Conservation (phyloP, 108 stramenopile genomes). For the Epipyxis sp. region DNA sequence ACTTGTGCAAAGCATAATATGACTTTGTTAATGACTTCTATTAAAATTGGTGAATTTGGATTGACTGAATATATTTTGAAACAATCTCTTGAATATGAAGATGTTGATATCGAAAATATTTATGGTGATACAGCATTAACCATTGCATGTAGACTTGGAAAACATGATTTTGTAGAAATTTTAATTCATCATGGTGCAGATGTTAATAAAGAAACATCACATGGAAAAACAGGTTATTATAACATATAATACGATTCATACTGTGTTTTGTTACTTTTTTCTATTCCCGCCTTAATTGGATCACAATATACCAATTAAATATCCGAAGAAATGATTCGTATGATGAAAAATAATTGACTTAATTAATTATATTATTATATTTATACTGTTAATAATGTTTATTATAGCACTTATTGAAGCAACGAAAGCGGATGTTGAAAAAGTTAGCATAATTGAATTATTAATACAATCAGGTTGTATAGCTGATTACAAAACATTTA, state of each 20-base stretch:
- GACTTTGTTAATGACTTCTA: slow-evolving; percentile 1
- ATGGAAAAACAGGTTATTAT: neutral
- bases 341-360: too few species aligned
- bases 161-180: slow-evolving; percentile 12
- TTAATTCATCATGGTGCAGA: slow-evolving; percentile 25
- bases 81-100: neutral
- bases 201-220: slow-evolving; percentile 25
- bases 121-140: slow-evolving; percentile 30
- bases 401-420: slow-evolving; percentile 26
- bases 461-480: neutral
- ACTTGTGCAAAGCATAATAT: neutral
- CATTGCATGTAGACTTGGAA: slow-evolving; percentile 8
- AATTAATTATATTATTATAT: too few species aligned
- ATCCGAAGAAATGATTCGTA: too few species aligned
- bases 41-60: neutral
- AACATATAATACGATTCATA: neutral
- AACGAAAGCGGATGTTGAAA: neutral
- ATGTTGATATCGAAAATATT: slow-evolving; percentile 11
- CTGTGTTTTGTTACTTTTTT: neutral
- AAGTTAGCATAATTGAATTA: slow-evolving; percentile 2
- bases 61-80: neutral
- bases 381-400: too few species aligned
- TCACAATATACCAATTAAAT: too few species aligned
- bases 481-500: neutral
- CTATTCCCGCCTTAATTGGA: too few species aligned